Conservation (phyloP, 306 rosid genomes). For the Medicago ruthenica region DNA sequence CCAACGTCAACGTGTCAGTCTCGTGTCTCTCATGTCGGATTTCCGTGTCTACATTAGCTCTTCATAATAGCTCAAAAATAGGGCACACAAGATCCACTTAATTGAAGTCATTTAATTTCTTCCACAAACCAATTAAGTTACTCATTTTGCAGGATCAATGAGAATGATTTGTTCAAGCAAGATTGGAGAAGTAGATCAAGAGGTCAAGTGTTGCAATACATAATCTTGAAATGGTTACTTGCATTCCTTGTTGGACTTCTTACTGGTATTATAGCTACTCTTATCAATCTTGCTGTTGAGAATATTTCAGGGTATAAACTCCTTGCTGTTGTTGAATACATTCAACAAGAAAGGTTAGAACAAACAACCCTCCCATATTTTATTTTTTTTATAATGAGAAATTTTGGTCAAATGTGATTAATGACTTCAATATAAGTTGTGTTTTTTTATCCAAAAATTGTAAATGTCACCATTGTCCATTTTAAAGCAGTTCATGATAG, state of each 20-base stretch:
- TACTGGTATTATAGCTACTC: neutral
- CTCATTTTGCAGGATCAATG: neutral
- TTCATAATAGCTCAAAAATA: too few species aligned
- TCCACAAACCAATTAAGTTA: too few species aligned
- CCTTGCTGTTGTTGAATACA: neutral
- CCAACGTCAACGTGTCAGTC: neutral
- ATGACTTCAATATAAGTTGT: too few species aligned
- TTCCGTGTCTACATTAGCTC: neutral
- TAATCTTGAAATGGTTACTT: neutral
- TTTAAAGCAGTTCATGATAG: too few species aligned
- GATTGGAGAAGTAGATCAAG: neutral
- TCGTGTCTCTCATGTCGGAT: too few species aligned
- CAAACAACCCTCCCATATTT: neutral
- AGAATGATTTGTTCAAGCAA: neutral
- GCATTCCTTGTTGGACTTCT: neutral
- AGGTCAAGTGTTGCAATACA: neutral
- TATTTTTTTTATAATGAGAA: neutral
- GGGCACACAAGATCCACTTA: too few species aligned
- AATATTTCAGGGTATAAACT: neutral
- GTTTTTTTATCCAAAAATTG: too few species aligned
- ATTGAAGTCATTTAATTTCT: too few species aligned
- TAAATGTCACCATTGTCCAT: neutral
- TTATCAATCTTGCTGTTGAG: neutral
- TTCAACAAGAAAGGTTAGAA: neutral
- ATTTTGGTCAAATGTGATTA: neutral